Conservation (phyloP, 2,329 filamentous ascomycete genomes). For the Talaromyces pinophilus region DNA sequence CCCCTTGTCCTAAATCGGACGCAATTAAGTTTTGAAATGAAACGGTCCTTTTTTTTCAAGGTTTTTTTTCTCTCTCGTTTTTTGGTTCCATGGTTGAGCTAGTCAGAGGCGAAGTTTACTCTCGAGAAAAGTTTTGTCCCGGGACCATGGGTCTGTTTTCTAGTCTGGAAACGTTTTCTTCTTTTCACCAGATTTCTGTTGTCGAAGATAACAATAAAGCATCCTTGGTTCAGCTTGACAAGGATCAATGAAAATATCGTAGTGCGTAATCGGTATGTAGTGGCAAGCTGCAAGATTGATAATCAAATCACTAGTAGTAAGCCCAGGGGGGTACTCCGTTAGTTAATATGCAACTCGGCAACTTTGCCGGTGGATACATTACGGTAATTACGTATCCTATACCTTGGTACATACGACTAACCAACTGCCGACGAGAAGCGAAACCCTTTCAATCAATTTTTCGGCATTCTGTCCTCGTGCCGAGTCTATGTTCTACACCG, state of each 20-base stretch:
- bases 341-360: conserved; percentile 6
- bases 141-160: conserved; percentile 3
- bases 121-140: not conserved
- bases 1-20: not conserved
- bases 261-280: not conserved
- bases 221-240: too few relatives aligned
- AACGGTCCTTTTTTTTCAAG: not conserved
- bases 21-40: not conserved
- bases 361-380: conserved; percentile 2
- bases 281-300: conserved; percentile 1
- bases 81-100: not conserved
- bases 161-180: not conserved
- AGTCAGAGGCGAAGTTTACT: not conserved
- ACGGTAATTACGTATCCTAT: not conserved
- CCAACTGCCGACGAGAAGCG: conserved; percentile 4
- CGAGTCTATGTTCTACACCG: not conserved
- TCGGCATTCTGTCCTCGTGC: not conserved
- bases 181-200: not conserved
- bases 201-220: not conserved
- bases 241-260: too few relatives aligned
- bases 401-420: not conserved
- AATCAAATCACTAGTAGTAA: not conserved
- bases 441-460: not conserved
- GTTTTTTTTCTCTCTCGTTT: not conserved
- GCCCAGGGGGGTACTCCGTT: not conserved